Conservation (phyloP, 176 grass and related monocot species). For the Secale cereale region DNA sequence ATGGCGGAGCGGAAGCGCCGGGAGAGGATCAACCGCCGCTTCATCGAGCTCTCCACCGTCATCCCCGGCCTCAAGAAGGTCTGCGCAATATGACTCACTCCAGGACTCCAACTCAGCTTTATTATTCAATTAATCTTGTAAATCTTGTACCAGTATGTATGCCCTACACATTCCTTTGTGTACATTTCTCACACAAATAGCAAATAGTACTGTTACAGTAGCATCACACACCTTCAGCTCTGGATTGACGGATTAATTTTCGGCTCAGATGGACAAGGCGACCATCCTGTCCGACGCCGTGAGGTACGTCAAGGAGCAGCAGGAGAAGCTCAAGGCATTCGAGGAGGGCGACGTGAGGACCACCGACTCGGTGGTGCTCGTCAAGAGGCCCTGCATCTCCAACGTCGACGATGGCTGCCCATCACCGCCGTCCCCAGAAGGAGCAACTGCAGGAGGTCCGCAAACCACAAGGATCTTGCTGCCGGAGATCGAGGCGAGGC, state of each 20-base stretch:
- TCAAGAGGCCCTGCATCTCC: slow-evolving; percentile 31
- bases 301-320: slow-evolving; percentile 48
- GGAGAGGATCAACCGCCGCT: slow-evolving; percentile 74
- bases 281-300: slow-evolving; percentile 60
- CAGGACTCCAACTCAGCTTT: too few species aligned
- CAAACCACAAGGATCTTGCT: neutral
- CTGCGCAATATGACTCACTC: neutral
- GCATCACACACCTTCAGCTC: neutral
- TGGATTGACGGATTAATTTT: neutral
- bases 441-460: neutral
- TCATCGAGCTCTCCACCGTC: slow-evolving; percentile 64
- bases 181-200: neutral
- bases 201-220: too few species aligned
- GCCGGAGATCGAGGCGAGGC: slow-evolving; percentile 47
- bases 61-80: slow-evolving; percentile 83
- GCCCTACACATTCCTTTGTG: too few species aligned
- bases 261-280: slow-evolving; percentile 56
- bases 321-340: slow-evolving; percentile 43
- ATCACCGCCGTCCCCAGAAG: neutral
- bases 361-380: slow-evolving; percentile 17
- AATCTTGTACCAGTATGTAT: too few species aligned
- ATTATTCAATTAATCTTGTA: too few species aligned
- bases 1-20: slow-evolving; percentile 65
- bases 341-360: slow-evolving; percentile 14
- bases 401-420: neutral